phyloP scores from a whole-genome alignment of 2,329 filamentous ascomycete genomes.

The Alternaria burnsii region DNA sequence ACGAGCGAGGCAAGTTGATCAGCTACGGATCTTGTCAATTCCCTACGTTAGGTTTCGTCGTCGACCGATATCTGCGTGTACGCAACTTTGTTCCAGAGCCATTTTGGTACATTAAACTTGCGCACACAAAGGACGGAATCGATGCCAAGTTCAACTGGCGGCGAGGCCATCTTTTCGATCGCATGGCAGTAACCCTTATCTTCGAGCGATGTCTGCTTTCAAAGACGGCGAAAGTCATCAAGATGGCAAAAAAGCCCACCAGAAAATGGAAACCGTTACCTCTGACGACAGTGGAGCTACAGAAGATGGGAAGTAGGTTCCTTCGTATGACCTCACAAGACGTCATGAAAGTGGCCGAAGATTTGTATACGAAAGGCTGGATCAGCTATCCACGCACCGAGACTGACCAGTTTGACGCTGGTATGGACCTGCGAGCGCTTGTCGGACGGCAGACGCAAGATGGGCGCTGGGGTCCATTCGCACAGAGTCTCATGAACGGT shows the following conservation, averaged over 20 bases:
- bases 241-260: constrained; percentile 88
- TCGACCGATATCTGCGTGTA: constrained; percentile 93
- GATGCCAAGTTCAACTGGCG: constrained; percentile 87
- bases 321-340: constrained; percentile 89
- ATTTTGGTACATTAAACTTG: constrained; percentile 92
- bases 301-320: constrained; percentile 91
- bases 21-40: constrained; percentile 98
- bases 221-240: constrained; percentile 79
- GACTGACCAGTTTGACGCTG: constrained; percentile 92
- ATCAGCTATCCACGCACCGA: constrained; percentile 98
- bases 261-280: constrained; percentile 94
- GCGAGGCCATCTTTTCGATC: constrained; percentile 85
- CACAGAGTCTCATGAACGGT: constrained; percentile 76
- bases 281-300: constrained; percentile 92
- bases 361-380: constrained; percentile 90
- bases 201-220: constrained; percentile 85
- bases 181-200: constrained; percentile 79
- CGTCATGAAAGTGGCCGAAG: constrained; percentile 87
- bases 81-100: constrained; percentile 90
- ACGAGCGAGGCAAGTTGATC: constrained; percentile 68
- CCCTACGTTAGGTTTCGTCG: constrained; percentile 94
- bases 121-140: constrained; percentile 78
- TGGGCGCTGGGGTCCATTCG: constrained; percentile 79
- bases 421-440: constrained; percentile 81
- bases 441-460: constrained; percentile 86